Percentiles rank a stretch among this genome's conserved stretches.
Conservation (phyloP, 345 rosid species). For the Moringa oleifera region DNA sequence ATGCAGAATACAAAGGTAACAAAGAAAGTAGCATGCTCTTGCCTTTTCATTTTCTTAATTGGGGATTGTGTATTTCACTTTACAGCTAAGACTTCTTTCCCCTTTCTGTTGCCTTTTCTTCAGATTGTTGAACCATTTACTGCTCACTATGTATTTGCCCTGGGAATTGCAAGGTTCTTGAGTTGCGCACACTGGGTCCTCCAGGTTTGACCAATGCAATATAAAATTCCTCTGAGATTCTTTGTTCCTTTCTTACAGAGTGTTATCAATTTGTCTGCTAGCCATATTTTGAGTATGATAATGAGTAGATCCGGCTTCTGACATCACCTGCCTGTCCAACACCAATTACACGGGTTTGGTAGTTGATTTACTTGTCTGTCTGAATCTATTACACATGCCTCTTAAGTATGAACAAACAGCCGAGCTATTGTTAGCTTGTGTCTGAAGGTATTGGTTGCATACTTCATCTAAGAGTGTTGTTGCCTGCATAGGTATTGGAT, state of each 20-base stretch:
- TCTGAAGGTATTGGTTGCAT: background rate
- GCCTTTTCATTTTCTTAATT: background rate
- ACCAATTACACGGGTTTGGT: background rate
- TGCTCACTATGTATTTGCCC: conserved; percentile 88
- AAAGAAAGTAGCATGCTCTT: background rate
- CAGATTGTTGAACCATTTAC: conserved; percentile 95
- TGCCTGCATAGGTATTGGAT: conserved; percentile 52
- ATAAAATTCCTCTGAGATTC: background rate
- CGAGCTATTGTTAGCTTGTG: background rate
- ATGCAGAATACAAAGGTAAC: conserved; percentile 93
- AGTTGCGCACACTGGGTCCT: conserved; percentile 96
- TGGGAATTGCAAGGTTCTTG: conserved; percentile 88
- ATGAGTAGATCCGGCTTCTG: background rate
- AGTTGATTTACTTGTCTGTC: background rate
- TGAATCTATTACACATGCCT: too few species aligned
- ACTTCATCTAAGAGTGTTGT: background rate
- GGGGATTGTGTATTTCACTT: background rate
- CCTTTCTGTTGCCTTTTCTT: conserved; percentile 5
- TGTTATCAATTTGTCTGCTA: background rate
- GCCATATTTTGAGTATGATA: background rate
- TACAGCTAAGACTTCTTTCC: too few species aligned
- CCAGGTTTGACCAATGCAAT: conserved; percentile 44
- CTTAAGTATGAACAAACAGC: too few species aligned
- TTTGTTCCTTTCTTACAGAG: background rate
- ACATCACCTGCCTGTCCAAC: background rate